Base-by-base conservation (phyloP, 2,329 filamentous ascomycete species). In the Parastagonospora nodorum region DNA sequence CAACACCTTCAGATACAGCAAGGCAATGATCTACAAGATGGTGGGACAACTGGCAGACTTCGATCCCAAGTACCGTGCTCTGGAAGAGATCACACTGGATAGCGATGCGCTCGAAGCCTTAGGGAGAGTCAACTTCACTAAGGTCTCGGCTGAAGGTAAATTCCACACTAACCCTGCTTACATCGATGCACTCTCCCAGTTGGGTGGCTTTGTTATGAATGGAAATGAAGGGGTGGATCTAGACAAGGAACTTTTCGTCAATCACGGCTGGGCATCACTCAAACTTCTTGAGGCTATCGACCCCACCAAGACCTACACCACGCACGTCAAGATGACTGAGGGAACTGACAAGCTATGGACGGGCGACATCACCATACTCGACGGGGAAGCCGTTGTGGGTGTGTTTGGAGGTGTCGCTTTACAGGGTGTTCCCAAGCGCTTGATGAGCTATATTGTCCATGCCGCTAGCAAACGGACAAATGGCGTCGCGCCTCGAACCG, bases 261-360 rank as follows among this genome's bases (percentile, higher is more conserved):
- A 61, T 28, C 61, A 64, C 39, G 61, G 61, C 10, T 64, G 61
- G 61, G 42, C 32, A 4, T 55, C 58, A 2, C 45, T 64, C 14
- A 48, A 53, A 32, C 30, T 61, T 3, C 52, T 46, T n/a, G 46
- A 58, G 31, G 19, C 32, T 1, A 43, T 61, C 2, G 42, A 51
- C 30, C 35, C 30, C 11, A 50, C 48, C 1, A 58, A 57, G 43
- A 36, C 11, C 5, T 61, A 58, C 36, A 47, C 30, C 0, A 54
- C 58, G 7, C 54, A 58, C 19, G 43, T 30, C 15, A 36, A 35
- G 8, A 60, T 60, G 57, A 31, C 39, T 5, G 12, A 43, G n/a
- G 42, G 44, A 3, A n/a, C 5, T 1, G 52, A 51, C 29, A 57
- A 55, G 14, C 35, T 61, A 8, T 57, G 46, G 43, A 31, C n/a